A percentile compares a stretch with the other conserved stretches of the same genome.
phyloP scores from a whole-genome alignment of 2,329 filamentous ascomycete genomes.

The Eutypa lata region DNA sequence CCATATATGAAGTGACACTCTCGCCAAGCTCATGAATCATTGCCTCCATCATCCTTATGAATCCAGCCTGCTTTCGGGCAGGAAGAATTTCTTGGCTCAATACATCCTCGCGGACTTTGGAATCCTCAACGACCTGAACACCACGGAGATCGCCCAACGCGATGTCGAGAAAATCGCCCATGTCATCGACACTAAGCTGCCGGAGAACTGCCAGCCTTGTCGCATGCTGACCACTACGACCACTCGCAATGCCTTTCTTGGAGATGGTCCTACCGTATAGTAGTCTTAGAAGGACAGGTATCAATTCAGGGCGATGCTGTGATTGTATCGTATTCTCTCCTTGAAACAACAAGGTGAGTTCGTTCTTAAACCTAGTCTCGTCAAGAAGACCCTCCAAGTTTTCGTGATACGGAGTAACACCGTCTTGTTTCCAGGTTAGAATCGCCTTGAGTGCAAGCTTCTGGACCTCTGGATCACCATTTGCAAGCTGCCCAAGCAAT shows the following conservation, averaged over 20 bases:
- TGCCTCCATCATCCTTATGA: slow-evolving; percentile 86
- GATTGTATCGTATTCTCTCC: slow-evolving; percentile 69
- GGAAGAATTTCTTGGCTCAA: slow-evolving; percentile 60
- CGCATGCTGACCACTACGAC: slow-evolving; percentile 76
- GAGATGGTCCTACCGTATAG: slow-evolving; percentile 88
- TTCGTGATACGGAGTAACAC: slow-evolving; percentile 75
- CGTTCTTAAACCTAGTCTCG: slow-evolving; percentile 87
- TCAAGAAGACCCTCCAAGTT: slow-evolving; percentile 84
- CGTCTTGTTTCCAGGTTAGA: slow-evolving; percentile 82
- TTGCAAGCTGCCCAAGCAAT: slow-evolving; percentile 72
- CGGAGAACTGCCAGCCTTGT: slow-evolving; percentile 79
- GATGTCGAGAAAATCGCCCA: slow-evolving; percentile 80
- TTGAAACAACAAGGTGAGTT: slow-evolving; percentile 84
- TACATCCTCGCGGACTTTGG: slow-evolving; percentile 45
- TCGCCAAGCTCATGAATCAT: slow-evolving; percentile 81
- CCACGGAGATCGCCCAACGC: slow-evolving; percentile 68
- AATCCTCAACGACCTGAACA: slow-evolving; percentile 54
- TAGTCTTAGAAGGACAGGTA: slow-evolving; percentile 83
- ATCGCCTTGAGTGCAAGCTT: slow-evolving; percentile 80
- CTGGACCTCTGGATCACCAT: slow-evolving; percentile 89
- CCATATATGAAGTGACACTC: slow-evolving; percentile 65
- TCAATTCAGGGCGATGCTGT: slow-evolving; percentile 68
- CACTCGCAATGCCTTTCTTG: slow-evolving; percentile 72
- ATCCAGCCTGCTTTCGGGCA: slow-evolving; percentile 79
- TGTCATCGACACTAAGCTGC: slow-evolving; percentile 69